These are phyloP conservation scores for Xylaria sp. DNA, from an alignment of 2,329 filamentous ascomycete species.

Conservation along the genomic window DNA sequence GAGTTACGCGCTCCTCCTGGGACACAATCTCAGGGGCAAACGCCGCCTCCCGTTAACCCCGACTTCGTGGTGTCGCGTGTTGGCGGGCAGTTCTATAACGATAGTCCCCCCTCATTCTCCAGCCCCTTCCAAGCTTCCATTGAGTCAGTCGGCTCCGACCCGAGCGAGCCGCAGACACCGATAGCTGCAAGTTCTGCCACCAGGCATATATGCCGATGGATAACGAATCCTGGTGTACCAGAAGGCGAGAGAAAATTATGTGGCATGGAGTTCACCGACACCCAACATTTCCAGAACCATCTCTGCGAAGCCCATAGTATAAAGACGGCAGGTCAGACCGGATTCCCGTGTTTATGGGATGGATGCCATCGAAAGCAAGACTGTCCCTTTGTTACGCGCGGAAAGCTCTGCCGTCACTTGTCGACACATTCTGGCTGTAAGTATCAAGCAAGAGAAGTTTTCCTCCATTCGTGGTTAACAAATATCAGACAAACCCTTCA, in stretches of 20 bases:
- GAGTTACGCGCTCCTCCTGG: constrained; percentile 25
- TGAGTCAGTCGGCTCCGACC: background rate
- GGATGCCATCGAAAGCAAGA: constrained; percentile 27
- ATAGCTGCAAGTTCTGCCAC: constrained; percentile 2
- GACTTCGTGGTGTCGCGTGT: constrained; percentile 16
- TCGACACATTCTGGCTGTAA: constrained; percentile 32
- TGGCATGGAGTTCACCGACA: constrained; percentile 24
- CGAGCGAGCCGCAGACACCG: background rate
- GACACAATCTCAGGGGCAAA: constrained; percentile 13
- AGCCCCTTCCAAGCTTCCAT: constrained; percentile 4
- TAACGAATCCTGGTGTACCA: constrained; percentile 9
- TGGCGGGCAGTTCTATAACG: constrained; percentile 12
- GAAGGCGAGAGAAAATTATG: constrained; percentile 19
- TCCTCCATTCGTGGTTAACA: constrained; percentile 11
- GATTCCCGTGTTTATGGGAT: constrained; percentile 31
- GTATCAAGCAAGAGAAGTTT: background rate
- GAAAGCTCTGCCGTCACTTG: constrained; percentile 32
- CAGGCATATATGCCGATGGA: constrained; percentile 27
- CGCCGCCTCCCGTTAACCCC: constrained; percentile 9
- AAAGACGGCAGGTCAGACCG: constrained; percentile 25
- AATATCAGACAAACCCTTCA: constrained; percentile 51
- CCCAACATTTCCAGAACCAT: constrained; percentile 26
- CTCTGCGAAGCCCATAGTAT: constrained; percentile 26
- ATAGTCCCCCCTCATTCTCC: constrained; percentile 10
- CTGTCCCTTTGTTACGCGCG: constrained; percentile 28